phyloP scores from a whole-genome alignment of 2,329 filamentous ascomycete genomes.

The Chrysoporthe puriensis region DNA sequence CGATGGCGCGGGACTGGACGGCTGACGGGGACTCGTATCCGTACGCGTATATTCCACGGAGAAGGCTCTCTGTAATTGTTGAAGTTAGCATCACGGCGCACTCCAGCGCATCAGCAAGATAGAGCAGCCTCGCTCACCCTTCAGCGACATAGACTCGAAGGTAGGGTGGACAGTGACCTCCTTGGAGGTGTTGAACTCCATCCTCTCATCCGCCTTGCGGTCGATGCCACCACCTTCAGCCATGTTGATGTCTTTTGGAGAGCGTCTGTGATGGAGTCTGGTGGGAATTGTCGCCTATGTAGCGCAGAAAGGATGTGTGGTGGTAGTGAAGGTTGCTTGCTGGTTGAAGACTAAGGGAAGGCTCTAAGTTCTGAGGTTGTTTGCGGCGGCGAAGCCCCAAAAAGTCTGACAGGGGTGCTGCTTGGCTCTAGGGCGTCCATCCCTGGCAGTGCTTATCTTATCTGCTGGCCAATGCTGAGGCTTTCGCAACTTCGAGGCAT shows the following conservation, averaged over 20 bases:
- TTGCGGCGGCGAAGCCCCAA: constrained; percentile 18
- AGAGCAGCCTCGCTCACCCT: constrained; percentile 59
- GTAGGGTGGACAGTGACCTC: constrained; percentile 95
- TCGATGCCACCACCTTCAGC: constrained; percentile 81
- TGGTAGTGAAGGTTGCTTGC: neutral
- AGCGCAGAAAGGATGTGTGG: constrained; percentile 10
- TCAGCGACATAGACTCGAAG: constrained; percentile 94
- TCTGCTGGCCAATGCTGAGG: constrained; percentile 11
- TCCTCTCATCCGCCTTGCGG: constrained; percentile 90
- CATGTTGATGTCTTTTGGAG: constrained; percentile 63
- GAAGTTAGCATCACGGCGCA: constrained; percentile 22
- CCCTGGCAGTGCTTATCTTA: constrained; percentile 26
- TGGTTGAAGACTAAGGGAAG: constrained; percentile 6
- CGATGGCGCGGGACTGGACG: constrained; percentile 96
- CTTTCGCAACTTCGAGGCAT: constrained; percentile 9
- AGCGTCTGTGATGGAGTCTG: constrained; percentile 48
- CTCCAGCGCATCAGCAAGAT: neutral
- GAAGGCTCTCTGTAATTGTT: constrained; percentile 71
- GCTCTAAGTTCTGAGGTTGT: neutral
- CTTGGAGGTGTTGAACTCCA: constrained; percentile 98
- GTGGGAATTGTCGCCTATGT: neutral
- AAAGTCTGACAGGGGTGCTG: constrained; percentile 28
- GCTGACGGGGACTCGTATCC: constrained; percentile 98
- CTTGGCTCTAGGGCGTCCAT: neutral
- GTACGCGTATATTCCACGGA: constrained; percentile 97